Percentiles rank a stretch among this genome's conserved stretches.
phyloP scores from a whole-genome alignment of 345 rosid species.

The Eucalyptus globulus region DNA sequence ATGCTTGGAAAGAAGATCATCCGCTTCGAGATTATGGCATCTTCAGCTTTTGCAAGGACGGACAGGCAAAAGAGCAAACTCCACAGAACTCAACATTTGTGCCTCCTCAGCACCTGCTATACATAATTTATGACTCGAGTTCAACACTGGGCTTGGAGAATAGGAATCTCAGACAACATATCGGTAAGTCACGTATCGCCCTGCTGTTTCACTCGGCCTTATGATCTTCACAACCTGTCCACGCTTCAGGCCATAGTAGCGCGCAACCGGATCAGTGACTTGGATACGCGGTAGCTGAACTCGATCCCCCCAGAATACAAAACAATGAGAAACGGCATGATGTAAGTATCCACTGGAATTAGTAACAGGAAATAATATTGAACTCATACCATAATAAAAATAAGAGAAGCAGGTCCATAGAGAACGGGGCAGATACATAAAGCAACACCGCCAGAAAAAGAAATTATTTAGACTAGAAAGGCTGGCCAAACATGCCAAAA shows the following conservation, averaged over 20 bases:
- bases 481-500: background rate
- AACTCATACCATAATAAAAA: background rate
- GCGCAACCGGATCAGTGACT: slow-evolving; percentile 17
- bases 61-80: background rate
- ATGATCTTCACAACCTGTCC: slow-evolving; percentile 22
- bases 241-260: slow-evolving; percentile 20
- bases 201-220: slow-evolving; percentile 21
- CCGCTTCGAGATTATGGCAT: background rate
- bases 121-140: background rate
- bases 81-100: background rate
- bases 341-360: background rate
- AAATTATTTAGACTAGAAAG: background rate
- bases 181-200: slow-evolving; percentile 19
- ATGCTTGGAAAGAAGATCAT: background rate
- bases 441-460: background rate
- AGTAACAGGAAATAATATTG: background rate
- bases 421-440: background rate
- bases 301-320: background rate
- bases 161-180: slow-evolving; percentile 4
- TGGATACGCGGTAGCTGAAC: slow-evolving; percentile 18
- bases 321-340: background rate
- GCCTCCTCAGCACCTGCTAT: background rate
- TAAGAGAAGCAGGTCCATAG: background rate
- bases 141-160: background rate
- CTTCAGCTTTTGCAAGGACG: background rate